Conservation (phyloP, 129 eudicot genomes). For the Sambucus nigra region DNA sequence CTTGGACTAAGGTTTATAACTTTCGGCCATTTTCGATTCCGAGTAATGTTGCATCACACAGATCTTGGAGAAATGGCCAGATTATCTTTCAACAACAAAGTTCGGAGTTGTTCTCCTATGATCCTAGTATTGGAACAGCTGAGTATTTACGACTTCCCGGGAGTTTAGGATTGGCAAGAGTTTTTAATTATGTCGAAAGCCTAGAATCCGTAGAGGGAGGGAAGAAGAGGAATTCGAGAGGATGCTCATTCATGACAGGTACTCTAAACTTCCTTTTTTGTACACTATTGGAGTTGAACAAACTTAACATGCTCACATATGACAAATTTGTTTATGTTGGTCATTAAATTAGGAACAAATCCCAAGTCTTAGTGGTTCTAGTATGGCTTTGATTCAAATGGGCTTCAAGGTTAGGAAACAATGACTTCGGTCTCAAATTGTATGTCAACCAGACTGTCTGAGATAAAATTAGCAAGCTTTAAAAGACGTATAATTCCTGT, state of each 20-base stretch:
- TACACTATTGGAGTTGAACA: no score
- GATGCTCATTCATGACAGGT: not conserved
- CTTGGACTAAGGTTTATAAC: not conserved
- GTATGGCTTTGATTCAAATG: no score
- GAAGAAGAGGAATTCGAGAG: not conserved
- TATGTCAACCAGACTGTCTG: no score
- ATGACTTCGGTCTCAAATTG: no score
- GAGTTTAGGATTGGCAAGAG: not conserved
- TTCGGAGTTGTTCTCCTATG: not conserved
- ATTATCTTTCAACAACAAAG: not conserved
- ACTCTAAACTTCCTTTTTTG: not conserved
- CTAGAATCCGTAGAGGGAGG: not conserved
- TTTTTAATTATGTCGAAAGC: not conserved
- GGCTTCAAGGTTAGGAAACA: no score
- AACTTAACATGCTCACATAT: no score
- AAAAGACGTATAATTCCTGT: no score
- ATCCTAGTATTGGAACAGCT: not conserved
- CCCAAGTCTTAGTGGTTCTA: no score
- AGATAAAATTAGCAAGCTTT: no score
- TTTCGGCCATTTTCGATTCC: not conserved
- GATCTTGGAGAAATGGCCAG: conserved; percentile 1
- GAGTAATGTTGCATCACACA: not conserved
- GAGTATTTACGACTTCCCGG: not conserved
- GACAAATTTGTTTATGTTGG: no score
- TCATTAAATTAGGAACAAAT: no score